Evolutionary conservation across 129 eudicot species (phyloP).

Genomic region (Flaveria linearis): DNA sequence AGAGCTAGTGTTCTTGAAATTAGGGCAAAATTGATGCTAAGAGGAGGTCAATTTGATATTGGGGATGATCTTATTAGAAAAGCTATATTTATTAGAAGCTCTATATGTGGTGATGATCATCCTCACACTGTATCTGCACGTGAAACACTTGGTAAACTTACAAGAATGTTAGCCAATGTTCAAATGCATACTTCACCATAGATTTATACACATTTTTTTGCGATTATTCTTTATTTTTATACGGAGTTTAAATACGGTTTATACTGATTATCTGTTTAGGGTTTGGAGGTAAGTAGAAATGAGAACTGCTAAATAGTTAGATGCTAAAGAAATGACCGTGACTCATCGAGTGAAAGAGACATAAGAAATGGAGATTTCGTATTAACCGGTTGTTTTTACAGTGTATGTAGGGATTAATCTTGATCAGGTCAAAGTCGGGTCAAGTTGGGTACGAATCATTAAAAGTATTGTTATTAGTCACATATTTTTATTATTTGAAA

Average conservation of each 20-base stretch:
- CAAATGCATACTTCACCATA: constrained; percentile 80
- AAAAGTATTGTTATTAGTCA: no score
- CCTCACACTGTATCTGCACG: constrained; percentile 87
- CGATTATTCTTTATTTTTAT: constrained; percentile 1
- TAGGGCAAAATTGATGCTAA: constrained; percentile 76
- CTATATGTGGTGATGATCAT: constrained; percentile 93
- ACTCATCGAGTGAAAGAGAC: no score
- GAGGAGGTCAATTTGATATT: constrained; percentile 89
- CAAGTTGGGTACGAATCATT: no score
- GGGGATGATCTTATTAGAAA: constrained; percentile 92
- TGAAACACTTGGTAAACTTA: constrained; percentile 77
- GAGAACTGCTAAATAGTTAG: background rate
- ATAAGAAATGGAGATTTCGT: no score
- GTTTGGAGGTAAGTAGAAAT: background rate
- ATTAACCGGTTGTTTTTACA: no score
- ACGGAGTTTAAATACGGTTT: background rate
- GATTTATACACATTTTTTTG: constrained; percentile 41
- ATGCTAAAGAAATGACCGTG: no score
- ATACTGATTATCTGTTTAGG: background rate
- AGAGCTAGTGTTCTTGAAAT: constrained; percentile 80
- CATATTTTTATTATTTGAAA: no score
- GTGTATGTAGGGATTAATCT: no score
- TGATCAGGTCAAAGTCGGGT: no score
- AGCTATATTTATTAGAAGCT: constrained; percentile 81
- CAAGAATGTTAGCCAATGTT: constrained; percentile 77